Conservation (phyloP, 805 yeast genomes). For the Hanseniaspora osmophila region DNA sequence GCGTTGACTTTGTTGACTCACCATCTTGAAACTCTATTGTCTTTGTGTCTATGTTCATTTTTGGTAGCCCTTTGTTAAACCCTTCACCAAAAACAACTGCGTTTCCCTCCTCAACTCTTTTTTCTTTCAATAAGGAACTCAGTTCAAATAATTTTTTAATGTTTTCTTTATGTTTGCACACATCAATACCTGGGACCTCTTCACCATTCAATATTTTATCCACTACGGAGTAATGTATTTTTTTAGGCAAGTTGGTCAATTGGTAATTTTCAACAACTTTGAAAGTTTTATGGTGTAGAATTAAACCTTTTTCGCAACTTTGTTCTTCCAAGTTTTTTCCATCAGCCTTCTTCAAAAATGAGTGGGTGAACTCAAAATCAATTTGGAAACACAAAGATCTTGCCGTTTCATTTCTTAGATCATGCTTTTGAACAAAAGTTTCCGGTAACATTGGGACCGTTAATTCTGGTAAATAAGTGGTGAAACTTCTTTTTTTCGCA, state of each 20-base stretch:
- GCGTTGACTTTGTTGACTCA: slow-evolving; percentile 33
- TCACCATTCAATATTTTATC: slow-evolving; percentile 32
- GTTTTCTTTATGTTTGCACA: slow-evolving; percentile 16
- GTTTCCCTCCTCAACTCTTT: slow-evolving; percentile 23
- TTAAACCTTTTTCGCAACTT: not conserved
- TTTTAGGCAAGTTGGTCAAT: slow-evolving; percentile 33
- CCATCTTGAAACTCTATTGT: slow-evolving; percentile 15
- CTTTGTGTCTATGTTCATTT: slow-evolving; percentile 7
- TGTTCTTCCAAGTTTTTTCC: slow-evolving; percentile 17
- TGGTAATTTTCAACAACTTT: slow-evolving; percentile 14
- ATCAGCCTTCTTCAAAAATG: not conserved
- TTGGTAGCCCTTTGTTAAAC: slow-evolving; percentile 16
- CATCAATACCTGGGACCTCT: slow-evolving; percentile 4
- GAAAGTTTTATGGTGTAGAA: not conserved
- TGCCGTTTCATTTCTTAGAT: slow-evolving; percentile 33
- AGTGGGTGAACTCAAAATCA: slow-evolving; percentile 15
- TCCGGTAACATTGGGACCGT: slow-evolving; percentile 60
- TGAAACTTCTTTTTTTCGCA: slow-evolving; percentile 48
- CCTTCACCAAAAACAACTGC: slow-evolving; percentile 30
- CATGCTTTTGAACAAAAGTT: slow-evolving; percentile 34
- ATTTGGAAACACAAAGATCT: slow-evolving; percentile 36
- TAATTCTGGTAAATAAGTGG: slow-evolving; percentile 60
- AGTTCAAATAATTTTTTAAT: slow-evolving; percentile 23
- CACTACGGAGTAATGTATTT: slow-evolving; percentile 47
- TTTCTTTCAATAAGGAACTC: slow-evolving; percentile 10